Evolutionary conservation across 2,329 filamentous ascomycete species (phyloP).

Genomic region (Tolypocladium sp.): DNA sequence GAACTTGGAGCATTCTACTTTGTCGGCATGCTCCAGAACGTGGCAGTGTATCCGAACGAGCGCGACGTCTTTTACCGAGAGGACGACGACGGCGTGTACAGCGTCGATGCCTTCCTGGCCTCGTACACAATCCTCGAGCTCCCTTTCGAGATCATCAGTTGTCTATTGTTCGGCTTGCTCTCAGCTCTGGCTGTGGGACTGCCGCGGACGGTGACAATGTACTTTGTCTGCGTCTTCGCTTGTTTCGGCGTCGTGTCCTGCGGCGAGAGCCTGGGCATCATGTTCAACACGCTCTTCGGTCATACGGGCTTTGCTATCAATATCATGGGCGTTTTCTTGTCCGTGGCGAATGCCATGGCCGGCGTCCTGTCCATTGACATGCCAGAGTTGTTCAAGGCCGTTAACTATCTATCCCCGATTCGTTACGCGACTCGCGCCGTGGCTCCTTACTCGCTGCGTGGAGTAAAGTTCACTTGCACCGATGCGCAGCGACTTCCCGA

Average conservation of each 20-base stretch:
- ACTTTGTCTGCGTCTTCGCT: constrained; percentile 59
- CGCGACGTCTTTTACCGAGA: constrained; percentile 71
- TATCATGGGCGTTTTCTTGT: constrained; percentile 59
- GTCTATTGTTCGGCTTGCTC: constrained; percentile 56
- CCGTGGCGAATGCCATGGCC: constrained; percentile 61
- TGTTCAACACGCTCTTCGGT: constrained; percentile 68
- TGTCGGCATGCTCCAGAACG: constrained; percentile 71
- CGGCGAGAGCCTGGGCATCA: constrained; percentile 67
- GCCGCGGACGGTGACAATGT: constrained; percentile 51
- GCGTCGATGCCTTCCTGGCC: constrained; percentile 60
- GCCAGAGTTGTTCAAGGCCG: constrained; percentile 52
- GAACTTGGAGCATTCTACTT: constrained; percentile 65
- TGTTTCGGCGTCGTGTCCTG: constrained; percentile 66
- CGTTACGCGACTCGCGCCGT: constrained; percentile 62
- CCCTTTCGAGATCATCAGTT: constrained; percentile 60
- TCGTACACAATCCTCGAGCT: constrained; percentile 63
- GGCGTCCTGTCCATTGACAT: constrained; percentile 64
- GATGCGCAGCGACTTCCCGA: constrained; percentile 47
- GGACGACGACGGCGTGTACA: constrained; percentile 64
- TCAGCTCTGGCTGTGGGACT: constrained; percentile 57
- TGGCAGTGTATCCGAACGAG: constrained; percentile 63
- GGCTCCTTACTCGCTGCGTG: constrained; percentile 53
- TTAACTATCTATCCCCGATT: constrained; percentile 65
- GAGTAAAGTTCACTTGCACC: constrained; percentile 55
- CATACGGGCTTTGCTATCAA: constrained; percentile 73